Base-by-base conservation (phyloP, 768 basidiomycete genomes). In the Suillus discolor region DNA sequence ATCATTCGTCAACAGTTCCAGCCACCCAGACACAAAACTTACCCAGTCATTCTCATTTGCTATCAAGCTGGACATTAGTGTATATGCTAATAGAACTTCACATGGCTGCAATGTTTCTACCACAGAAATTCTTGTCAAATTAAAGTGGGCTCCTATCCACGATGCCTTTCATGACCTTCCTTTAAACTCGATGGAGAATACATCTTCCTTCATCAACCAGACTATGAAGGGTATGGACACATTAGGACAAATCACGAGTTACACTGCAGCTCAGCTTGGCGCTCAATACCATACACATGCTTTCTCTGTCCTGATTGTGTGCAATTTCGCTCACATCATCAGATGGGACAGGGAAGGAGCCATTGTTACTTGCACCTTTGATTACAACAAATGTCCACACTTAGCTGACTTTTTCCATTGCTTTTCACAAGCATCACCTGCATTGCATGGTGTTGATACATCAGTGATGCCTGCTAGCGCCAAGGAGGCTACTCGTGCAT, bases 341-440 rank as follows among this genome's bases (percentile, higher is more conserved):
- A 44, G 65, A 25, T 71, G 67, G 67, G 70, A 70, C 47, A 45
- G 49, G 28, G 57, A 59, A 16, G 70, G 67, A 41, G 64, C 60
- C 5, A 51, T 71, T 31, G 63, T 71, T 11, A 66, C 70, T 7
- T 0, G 3, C 3, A 3, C 49, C 49, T 71, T 80, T 64, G 53
- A 75, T 51, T 77, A 72, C 69, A 36, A 44, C 16, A n/a, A 63
- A 6, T 2, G 67, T 6, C 59, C 73, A 6, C 25, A 57, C 4
- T 20, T 65, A 1, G 49, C 63, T 16, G 59, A 67, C 8, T 80
- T 77, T 65, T 68, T 79, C 47, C 69, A 55, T 62, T 65, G 69
- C 15, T 78, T 69, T 66, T 64, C 67, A 12, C 69, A 65, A 36
- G 65, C 70, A 39, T 53, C 60, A 23, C 54, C 16, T 47, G 38